phyloP scores from a whole-genome alignment of 2,329 filamentous ascomycete species.

The Fusarium luffae region DNA sequence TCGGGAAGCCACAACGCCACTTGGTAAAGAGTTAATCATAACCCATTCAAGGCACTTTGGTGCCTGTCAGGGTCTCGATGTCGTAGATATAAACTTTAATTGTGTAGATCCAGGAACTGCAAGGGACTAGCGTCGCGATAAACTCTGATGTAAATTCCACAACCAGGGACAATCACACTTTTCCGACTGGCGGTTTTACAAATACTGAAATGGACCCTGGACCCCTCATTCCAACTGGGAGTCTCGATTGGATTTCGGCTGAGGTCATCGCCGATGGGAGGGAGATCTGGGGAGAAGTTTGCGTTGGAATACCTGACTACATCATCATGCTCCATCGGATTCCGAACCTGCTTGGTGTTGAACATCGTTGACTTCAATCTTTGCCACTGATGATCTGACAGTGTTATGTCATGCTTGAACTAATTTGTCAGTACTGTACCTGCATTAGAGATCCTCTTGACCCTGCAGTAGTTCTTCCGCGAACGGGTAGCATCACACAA shows the following conservation, averaged over 20 bases:
- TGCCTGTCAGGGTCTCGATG: not conserved
- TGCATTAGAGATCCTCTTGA: not conserved
- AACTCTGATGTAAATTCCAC: slow-evolving; percentile 11
- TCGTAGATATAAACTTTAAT: not conserved
- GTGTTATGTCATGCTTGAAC: not conserved
- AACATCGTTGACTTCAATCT: not conserved
- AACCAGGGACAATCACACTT: not conserved
- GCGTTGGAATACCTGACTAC: not conserved
- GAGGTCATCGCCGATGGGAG: not conserved
- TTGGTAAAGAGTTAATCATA: not conserved
- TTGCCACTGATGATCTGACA: not conserved
- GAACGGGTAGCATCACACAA: not conserved
- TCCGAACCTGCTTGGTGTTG: too few relatives aligned
- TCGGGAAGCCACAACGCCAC: slow-evolving; percentile 9
- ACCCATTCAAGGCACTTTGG: not conserved
- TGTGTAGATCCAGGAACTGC: not conserved
- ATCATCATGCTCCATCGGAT: not conserved
- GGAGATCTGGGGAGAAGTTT: too few relatives aligned
- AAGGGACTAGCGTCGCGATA: not conserved
- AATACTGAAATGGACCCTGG: not conserved
- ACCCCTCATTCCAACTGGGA: slow-evolving; percentile 9
- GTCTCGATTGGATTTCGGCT: slow-evolving; percentile 7
- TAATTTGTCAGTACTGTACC: too few relatives aligned
- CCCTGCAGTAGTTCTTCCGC: too few relatives aligned
- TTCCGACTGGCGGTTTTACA: slow-evolving; percentile 3